phyloP scores from a whole-genome alignment of 768 basidiomycete genomes.

The Termitomyces sp. region DNA sequence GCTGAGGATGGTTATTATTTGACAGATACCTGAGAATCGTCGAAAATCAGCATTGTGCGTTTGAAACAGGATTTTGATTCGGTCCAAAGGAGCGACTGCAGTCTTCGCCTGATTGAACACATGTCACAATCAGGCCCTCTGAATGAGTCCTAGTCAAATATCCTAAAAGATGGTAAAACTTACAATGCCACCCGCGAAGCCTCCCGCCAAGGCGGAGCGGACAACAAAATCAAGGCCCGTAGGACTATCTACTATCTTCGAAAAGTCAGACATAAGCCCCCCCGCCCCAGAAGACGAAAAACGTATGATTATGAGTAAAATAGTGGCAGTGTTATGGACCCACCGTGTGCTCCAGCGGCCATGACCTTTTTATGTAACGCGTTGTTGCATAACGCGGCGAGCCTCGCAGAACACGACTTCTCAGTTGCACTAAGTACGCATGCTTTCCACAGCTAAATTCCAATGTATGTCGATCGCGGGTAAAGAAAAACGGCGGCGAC shows the following conservation, averaged over 20 bases:
- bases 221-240: not conserved
- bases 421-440: not conserved
- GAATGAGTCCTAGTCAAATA: not conserved
- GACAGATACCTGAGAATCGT: slow-evolving; percentile 5
- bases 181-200: slow-evolving; percentile 4
- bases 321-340: not conserved
- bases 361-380: not conserved
- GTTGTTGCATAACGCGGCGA: not conserved
- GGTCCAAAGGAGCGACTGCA: slow-evolving; percentile 8
- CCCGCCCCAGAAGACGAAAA: not conserved
- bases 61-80: slow-evolving; percentile 8
- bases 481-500: no score
- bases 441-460: no score
- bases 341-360: not conserved
- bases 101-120: slow-evolving; percentile 5
- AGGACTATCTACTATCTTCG: not conserved
- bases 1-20: not conserved
- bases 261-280: not conserved
- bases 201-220: not conserved
- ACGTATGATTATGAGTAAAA: not conserved
- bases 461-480: no score
- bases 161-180: not conserved
- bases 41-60: slow-evolving; percentile 5
- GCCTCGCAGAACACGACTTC: not conserved
- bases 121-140: not conserved